A percentile compares a stretch with the other conserved stretches of the same genome.
These are phyloP conservation scores for Lolium perenne DNA, from an alignment of 176 grass and related monocot genomes.

Conservation along the genomic window DNA sequence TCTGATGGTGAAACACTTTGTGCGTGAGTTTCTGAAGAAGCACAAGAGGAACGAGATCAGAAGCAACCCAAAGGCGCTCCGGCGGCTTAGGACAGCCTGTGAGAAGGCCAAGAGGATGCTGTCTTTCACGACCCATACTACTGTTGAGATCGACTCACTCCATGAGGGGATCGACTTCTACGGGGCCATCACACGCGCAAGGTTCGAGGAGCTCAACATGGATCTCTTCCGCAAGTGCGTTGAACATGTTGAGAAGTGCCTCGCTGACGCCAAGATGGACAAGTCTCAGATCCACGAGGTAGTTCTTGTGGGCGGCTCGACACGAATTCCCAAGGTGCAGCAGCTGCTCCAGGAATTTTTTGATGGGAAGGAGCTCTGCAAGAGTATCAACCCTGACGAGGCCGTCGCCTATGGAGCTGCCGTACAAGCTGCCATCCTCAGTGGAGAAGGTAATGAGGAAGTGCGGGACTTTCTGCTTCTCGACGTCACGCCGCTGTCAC, in stretches of 20 bases:
- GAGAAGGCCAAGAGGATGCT: background rate
- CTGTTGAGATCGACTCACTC: slow-evolving; percentile 16
- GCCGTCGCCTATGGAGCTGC: slow-evolving; percentile 57
- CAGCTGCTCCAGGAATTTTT: slow-evolving; percentile 88
- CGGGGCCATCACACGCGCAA: background rate
- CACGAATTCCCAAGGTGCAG: slow-evolving; percentile 59
- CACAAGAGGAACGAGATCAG: background rate
- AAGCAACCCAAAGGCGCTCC: background rate
- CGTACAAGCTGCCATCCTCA: slow-evolving; percentile 46
- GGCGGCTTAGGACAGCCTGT: background rate
- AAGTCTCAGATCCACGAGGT: slow-evolving; percentile 49
- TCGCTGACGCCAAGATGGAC: background rate
- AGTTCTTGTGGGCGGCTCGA: slow-evolving; percentile 52
- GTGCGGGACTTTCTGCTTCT: no score
- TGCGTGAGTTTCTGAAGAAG: background rate
- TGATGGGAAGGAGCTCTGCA: slow-evolving; percentile 37
- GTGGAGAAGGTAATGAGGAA: background rate
- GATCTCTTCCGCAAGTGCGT: background rate
- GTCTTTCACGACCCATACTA: background rate
- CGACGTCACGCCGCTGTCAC: no score
- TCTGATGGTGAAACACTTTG: background rate
- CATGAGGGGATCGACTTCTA: background rate
- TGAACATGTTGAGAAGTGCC: background rate
- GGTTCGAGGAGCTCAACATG: slow-evolving; percentile 15
- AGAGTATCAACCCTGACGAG: background rate